Evolutionary conservation across 495 filamentous ascomycete species (phyloP).

Genomic region (Hypoxylon rickii): DNA sequence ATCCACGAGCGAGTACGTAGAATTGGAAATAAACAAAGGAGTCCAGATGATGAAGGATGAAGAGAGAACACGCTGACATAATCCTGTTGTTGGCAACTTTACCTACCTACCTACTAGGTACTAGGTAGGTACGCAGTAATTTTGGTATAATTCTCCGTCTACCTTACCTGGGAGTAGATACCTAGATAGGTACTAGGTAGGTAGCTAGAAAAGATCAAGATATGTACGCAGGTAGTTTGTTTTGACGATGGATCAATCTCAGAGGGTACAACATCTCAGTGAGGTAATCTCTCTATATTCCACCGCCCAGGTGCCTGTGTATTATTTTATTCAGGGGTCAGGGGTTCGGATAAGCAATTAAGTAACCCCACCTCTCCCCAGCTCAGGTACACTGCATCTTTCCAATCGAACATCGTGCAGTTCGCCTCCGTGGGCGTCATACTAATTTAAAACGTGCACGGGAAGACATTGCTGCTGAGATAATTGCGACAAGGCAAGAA

Average conservation of each 20-base stretch:
- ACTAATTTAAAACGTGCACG: conserved; percentile 4
- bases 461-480: too few relatives aligned
- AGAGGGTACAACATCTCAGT: neutral
- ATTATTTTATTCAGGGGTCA: conserved; percentile 21
- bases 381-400: conserved; percentile 14
- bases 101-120: too few relatives aligned
- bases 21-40: conserved; percentile 23
- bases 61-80: neutral
- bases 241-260: too few relatives aligned
- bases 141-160: too few relatives aligned
- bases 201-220: too few relatives aligned
- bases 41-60: neutral
- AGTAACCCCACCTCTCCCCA: conserved; percentile 9
- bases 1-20: conserved; percentile 13
- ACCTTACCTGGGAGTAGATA: too few relatives aligned
- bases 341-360: conserved; percentile 29
- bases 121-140: too few relatives aligned
- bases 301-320: neutral
- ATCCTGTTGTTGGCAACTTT: neutral
- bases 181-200: too few relatives aligned
- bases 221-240: too few relatives aligned
- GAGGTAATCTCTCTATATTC: neutral
- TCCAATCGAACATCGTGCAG: conserved; percentile 15
- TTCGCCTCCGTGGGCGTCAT: conserved; percentile 16
- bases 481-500: too few relatives aligned